Evolutionary conservation across 2,329 filamentous ascomycete species (phyloP).

Genomic region (Madurella mycetomatis): DNA sequence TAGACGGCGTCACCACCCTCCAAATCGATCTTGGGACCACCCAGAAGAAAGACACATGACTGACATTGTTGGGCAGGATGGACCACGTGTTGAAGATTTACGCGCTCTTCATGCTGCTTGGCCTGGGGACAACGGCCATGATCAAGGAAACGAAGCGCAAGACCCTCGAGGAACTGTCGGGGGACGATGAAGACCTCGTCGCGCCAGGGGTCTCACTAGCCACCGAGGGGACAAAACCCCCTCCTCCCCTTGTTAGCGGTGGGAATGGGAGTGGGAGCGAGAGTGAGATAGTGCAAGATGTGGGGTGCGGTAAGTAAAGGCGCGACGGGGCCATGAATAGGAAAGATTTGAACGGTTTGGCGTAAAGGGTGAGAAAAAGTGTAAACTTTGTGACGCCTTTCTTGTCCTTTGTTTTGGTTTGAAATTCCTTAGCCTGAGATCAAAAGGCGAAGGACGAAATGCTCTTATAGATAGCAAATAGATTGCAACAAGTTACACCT

Average conservation of each 20-base stretch:
- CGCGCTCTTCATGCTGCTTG: slow-evolving; percentile 72
- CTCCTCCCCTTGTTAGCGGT: background rate
- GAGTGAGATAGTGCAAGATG: background rate
- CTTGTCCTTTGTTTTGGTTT: too few species aligned
- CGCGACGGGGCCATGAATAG: too few species aligned
- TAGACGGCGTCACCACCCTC: too few species aligned
- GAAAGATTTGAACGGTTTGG: too few species aligned
- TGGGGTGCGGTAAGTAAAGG: background rate
- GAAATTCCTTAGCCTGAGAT: too few species aligned
- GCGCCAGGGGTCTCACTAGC: background rate
- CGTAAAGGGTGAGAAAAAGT: too few species aligned
- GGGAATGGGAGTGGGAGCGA: background rate
- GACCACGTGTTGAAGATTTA: slow-evolving; percentile 73
- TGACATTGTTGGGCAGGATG: slow-evolving; percentile 39
- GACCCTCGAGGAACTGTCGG: slow-evolving; percentile 61
- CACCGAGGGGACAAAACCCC: background rate
- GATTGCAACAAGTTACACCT: too few species aligned
- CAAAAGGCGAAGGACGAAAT: too few species aligned
- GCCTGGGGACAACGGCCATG: slow-evolving; percentile 62
- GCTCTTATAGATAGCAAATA: too few species aligned
- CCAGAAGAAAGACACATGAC: too few species aligned
- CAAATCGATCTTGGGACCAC: too few species aligned
- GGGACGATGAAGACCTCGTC: slow-evolving; percentile 22
- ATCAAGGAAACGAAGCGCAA: slow-evolving; percentile 70
- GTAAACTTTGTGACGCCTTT: too few species aligned